Evolutionary conservation across 139 green algal species (phyloP).

Genomic region (Chlamydomonas eustigma): DNA sequence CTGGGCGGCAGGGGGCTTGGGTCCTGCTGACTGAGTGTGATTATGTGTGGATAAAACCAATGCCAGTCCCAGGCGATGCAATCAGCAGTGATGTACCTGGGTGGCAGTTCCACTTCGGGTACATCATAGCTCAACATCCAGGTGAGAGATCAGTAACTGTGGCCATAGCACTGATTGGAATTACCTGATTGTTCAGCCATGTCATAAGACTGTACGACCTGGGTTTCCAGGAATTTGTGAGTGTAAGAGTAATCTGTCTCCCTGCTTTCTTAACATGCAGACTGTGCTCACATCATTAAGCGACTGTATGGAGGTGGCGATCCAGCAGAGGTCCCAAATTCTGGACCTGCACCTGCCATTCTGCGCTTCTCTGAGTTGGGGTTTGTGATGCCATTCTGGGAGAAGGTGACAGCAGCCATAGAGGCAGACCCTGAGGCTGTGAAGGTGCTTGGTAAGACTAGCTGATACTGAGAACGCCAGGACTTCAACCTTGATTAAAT

Average conservation of each 20-base stretch:
- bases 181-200: too few relatives aligned
- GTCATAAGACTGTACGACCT: too few relatives aligned
- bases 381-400: not conserved
- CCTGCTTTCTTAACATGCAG: too few relatives aligned
- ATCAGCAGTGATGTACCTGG: conserved; percentile 26
- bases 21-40: conserved; percentile 7
- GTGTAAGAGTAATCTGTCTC: too few relatives aligned
- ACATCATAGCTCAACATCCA: conserved; percentile 10
- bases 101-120: conserved; percentile 15
- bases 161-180: too few relatives aligned
- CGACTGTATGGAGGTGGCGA: conserved; percentile 14
- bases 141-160: not conserved
- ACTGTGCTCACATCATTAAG: conserved; percentile 15
- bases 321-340: conserved; percentile 11
- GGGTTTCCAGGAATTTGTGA: too few relatives aligned
- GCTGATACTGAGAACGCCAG: not conserved
- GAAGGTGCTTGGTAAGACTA: conserved; percentile 64
- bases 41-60: conserved; percentile 19
- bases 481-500: not conserved
- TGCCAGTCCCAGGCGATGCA: conserved; percentile 32
- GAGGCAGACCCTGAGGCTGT: conserved; percentile 73
- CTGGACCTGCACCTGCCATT: conserved; percentile 67
- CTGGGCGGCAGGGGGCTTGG: conserved; percentile 12
- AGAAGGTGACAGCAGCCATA: conserved; percentile 60
- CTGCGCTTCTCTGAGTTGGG: conserved; percentile 53